Evolutionary conservation across 208 protist species (phyloP).

Genomic region (Trypanosoma rangeli): DNA sequence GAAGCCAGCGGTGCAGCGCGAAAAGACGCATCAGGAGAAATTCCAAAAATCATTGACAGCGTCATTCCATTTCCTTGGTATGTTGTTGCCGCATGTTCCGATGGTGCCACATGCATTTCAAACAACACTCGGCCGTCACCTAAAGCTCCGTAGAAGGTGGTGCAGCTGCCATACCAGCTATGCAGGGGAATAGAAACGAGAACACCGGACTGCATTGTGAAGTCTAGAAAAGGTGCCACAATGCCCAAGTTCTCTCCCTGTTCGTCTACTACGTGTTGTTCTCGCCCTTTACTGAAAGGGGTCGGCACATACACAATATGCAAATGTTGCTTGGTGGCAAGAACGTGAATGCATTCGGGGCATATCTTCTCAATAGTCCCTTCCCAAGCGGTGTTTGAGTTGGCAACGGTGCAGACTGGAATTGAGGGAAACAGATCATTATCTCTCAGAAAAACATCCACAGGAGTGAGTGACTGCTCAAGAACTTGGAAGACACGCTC

Average conservation of each 20-base stretch:
- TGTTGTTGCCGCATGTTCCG: not conserved
- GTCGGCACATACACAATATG: slow-evolving; percentile 23
- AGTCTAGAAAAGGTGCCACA: not conserved
- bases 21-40: slow-evolving; percentile 14
- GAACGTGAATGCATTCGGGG: slow-evolving; percentile 13
- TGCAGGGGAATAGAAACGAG: slow-evolving; percentile 21
- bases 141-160: slow-evolving; percentile 5
- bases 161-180: not conserved
- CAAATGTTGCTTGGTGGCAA: slow-evolving; percentile 9
- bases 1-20: not conserved
- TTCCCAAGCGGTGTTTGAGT: not conserved
- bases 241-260: not conserved
- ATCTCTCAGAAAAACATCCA: slow-evolving; percentile 11
- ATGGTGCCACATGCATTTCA: slow-evolving; percentile 9
- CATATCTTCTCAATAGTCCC: not conserved
- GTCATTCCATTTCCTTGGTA: slow-evolving; percentile 8
- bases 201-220: slow-evolving; percentile 1
- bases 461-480: slow-evolving; percentile 1
- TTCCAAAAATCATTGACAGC: slow-evolving; percentile 18
- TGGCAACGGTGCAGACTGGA: not conserved
- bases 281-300: not conserved
- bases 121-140: slow-evolving; percentile 13
- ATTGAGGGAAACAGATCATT: not conserved
- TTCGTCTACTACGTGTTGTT: not conserved
- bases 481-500: slow-evolving; percentile 1